Percentiles rank a stretch among this genome's conserved stretches.
Conservation (phyloP, 2,329 filamentous ascomycete species). For the Amylocarpus encephaloides region DNA sequence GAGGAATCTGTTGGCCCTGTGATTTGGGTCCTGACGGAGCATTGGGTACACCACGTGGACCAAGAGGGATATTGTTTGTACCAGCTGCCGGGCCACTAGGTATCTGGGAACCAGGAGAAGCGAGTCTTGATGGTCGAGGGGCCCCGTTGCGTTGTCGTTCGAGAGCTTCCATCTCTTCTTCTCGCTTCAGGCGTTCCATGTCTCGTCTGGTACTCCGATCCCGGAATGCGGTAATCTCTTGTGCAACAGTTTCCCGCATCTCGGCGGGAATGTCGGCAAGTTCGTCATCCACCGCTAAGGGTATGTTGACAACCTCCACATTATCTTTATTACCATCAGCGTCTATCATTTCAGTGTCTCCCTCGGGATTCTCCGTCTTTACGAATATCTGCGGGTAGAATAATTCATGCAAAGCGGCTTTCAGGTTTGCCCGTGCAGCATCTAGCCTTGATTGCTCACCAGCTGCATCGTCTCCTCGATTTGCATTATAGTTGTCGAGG, state of each 20-base stretch:
- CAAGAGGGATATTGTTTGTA: slow-evolving; percentile 71
- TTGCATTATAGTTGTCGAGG: slow-evolving; percentile 72
- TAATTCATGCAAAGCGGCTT: slow-evolving; percentile 62
- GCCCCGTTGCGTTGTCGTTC: slow-evolving; percentile 69
- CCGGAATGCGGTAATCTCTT: slow-evolving; percentile 89
- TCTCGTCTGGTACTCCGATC: slow-evolving; percentile 86
- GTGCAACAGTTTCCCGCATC: slow-evolving; percentile 90
- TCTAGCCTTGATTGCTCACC: slow-evolving; percentile 63
- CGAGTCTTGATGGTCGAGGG: slow-evolving; percentile 59
- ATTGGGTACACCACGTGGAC: slow-evolving; percentile 64
- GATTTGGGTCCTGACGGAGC: slow-evolving; percentile 68
- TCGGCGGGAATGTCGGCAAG: slow-evolving; percentile 91
- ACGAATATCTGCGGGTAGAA: slow-evolving; percentile 56
- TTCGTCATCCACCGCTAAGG: slow-evolving; percentile 83
- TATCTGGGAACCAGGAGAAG: slow-evolving; percentile 53
- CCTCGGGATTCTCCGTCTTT: slow-evolving; percentile 51
- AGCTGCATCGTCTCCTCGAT: slow-evolving; percentile 54
- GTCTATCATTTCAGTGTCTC: slow-evolving; percentile 65
- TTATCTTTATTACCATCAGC: slow-evolving; percentile 51
- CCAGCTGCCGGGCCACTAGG: slow-evolving; percentile 56
- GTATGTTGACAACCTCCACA: slow-evolving; percentile 84
- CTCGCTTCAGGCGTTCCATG: slow-evolving; percentile 75
- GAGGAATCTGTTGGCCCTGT: slow-evolving; percentile 55
- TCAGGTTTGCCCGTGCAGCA: slow-evolving; percentile 60
- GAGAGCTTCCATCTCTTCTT: slow-evolving; percentile 87